Evolutionary conservation across 805 yeast species (phyloP).

Genomic region (Suhomyces vadensis): DNA sequence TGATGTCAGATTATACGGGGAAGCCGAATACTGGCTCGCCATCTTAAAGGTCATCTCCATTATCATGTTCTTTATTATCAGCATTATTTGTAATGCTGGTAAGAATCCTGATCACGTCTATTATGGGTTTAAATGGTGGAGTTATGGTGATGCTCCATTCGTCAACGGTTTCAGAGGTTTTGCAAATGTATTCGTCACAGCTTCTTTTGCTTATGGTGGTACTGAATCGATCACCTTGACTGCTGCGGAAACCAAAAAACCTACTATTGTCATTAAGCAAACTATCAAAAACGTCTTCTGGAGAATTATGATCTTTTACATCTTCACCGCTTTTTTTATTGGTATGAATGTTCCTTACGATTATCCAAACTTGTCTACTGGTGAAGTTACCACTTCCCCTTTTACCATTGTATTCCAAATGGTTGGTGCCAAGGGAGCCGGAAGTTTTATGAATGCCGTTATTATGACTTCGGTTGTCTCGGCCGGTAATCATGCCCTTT

Average conservation of each 20-base stretch:
- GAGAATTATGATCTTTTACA: conserved; percentile 36
- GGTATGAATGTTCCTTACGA: conserved; percentile 45
- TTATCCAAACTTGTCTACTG: conserved; percentile 32
- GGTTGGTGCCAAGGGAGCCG: conserved; percentile 44
- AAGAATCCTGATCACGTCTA: conserved; percentile 48
- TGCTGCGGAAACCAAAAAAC: conserved; percentile 36
- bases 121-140: conserved; percentile 46
- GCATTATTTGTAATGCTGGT: conserved; percentile 59
- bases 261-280: conserved; percentile 31
- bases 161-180: conserved; percentile 55
- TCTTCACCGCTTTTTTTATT: conserved; percentile 41
- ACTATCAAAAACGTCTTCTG: conserved; percentile 33
- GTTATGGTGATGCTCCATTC: conserved; percentile 52
- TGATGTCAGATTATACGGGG: conserved; percentile 43
- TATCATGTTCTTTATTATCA: conserved; percentile 54
- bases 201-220: conserved; percentile 55
- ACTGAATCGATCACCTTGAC: conserved; percentile 41
- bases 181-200: conserved; percentile 50
- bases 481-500: conserved; percentile 56
- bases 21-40: conserved; percentile 42
- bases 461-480: conserved; percentile 56
- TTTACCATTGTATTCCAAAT: conserved; percentile 45
- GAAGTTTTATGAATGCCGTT: conserved; percentile 52
- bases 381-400: conserved; percentile 36
- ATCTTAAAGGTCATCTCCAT: conserved; percentile 51